Base-by-base conservation (phyloP, 2,329 filamentous ascomycete genomes). In the Colletotrichum sansevieriae region DNA sequence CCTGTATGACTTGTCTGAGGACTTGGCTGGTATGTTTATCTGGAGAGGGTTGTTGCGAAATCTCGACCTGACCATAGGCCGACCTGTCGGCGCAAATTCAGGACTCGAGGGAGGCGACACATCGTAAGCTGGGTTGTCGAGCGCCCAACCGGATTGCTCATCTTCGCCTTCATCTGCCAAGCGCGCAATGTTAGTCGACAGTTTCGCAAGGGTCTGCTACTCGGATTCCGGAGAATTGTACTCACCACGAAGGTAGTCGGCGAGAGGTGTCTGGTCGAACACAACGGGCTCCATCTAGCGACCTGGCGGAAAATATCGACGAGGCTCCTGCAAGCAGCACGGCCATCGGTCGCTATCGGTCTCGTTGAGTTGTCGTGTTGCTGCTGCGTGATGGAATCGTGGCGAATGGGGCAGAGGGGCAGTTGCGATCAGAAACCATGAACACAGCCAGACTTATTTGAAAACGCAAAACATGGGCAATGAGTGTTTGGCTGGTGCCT, bases 201-300 rank as follows among this genome's bases (percentile, higher is more conserved):
- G 68, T 74, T 35, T 44, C 20, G n/a, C 39, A 25, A 72, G 47
- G 52, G 20, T 18, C 22, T 25, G 13, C n/a, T 41, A 39, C 47
- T 52, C 37, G 20, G 43, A 18, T 13, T 59, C 25, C 57, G 37
- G 18, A 51, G 33, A n/a, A 35, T 20, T 71, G 44, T 65, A 80
- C 85, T 76, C 81, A 96, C 95, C 94, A 89, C 95, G 91, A 74
- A 98, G 89, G 83, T 96, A 96, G 76, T 92, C 90, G 78, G 94
- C 94, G 81, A 98, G 86, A 75, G 95, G 95, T 78, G 93, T 92
- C 82, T 94, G 90, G 82, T 96, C 89, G 82, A 92, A 92, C 74
- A 97, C 89, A 75, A 97, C 86, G 76, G 92, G 90, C 87, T 97
- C 95, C 95, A 98, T 96, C 65, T 70, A 70, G 55, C 65, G 62